A percentile compares a stretch with the other conserved stretches of the same genome.
Conservation (phyloP, 805 yeast genomes). For the Teunomyces aglyptinius region DNA sequence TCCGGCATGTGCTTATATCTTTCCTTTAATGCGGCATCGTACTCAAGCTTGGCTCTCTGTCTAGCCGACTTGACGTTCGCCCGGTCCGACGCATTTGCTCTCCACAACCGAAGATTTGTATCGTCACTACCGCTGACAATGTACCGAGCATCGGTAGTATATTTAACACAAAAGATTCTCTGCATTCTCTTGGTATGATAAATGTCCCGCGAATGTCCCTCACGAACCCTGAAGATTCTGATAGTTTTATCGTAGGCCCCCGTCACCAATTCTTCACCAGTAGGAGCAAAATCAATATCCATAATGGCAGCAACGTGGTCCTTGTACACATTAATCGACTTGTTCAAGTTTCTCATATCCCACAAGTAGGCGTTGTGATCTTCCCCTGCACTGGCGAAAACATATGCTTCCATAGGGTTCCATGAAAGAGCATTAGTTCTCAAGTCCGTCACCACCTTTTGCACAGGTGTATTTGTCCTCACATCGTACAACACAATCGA, state of each 20-base stretch:
- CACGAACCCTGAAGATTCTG: slow-evolving; percentile 68
- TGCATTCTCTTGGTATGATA: slow-evolving; percentile 99
- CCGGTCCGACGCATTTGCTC: slow-evolving; percentile 82
- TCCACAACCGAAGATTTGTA: slow-evolving; percentile 92
- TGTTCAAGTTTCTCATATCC: slow-evolving; percentile 90
- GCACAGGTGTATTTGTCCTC: slow-evolving; percentile 88
- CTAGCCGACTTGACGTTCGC: slow-evolving; percentile 76
- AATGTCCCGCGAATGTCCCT: slow-evolving; percentile 92
- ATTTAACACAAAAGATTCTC: slow-evolving; percentile 79
- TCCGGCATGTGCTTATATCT: slow-evolving; percentile 96
- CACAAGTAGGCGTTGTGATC: slow-evolving; percentile 93
- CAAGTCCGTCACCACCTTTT: slow-evolving; percentile 79
- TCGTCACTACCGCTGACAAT: slow-evolving; percentile 92
- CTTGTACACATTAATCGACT: slow-evolving; percentile 81
- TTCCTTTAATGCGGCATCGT: slow-evolving; percentile 88
- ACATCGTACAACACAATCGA: slow-evolving; percentile 87
- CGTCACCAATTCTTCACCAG: slow-evolving; percentile 93
- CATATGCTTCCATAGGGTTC: slow-evolving; percentile 98
- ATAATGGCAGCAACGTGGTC: slow-evolving; percentile 96
- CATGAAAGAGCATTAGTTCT: slow-evolving; percentile 85
- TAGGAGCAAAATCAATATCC: slow-evolving; percentile 93
- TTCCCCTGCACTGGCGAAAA: slow-evolving; percentile 88
- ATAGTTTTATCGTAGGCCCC: slow-evolving; percentile 95
- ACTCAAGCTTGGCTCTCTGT: slow-evolving; percentile 80
- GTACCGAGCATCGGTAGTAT: slow-evolving; percentile 85